Conservation (phyloP, 2,329 filamentous ascomycete genomes). For the Cercospora canescens region DNA sequence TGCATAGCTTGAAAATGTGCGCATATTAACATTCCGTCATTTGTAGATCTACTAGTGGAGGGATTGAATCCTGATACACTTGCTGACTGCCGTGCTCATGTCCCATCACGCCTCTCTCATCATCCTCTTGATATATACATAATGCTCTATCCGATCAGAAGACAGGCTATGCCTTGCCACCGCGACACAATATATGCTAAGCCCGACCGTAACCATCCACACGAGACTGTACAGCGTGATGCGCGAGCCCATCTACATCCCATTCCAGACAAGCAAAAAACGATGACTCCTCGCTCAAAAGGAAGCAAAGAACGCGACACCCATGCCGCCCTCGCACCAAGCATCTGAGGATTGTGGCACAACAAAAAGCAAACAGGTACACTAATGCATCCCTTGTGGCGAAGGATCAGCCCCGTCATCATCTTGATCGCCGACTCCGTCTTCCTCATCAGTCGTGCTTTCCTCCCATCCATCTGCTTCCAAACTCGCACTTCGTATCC, state of each 20-base stretch:
- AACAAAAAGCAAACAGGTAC: neutral
- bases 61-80: neutral
- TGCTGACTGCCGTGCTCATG: neutral
- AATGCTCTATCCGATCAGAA: neutral
- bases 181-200: neutral
- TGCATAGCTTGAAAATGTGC: no score
- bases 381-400: constrained; percentile 6
- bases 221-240: neutral
- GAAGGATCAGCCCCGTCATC: constrained; percentile 15
- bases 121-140: neutral
- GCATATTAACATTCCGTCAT: no score
- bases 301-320: neutral
- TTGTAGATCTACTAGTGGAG: no score
- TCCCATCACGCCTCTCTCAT: neutral
- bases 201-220: neutral
- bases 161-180: neutral
- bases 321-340: neutral
- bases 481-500: constrained; percentile 65
- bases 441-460: constrained; percentile 47
- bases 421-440: constrained; percentile 21
- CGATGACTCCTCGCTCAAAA: neutral
- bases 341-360: neutral
- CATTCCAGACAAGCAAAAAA: neutral
- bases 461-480: constrained; percentile 60
- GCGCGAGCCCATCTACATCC: neutral